Percentiles rank a stretch among this genome's conserved stretches.
Evolutionary conservation across 2,329 filamentous ascomycete species (phyloP).

Genomic region (Penicillium sp.): DNA sequence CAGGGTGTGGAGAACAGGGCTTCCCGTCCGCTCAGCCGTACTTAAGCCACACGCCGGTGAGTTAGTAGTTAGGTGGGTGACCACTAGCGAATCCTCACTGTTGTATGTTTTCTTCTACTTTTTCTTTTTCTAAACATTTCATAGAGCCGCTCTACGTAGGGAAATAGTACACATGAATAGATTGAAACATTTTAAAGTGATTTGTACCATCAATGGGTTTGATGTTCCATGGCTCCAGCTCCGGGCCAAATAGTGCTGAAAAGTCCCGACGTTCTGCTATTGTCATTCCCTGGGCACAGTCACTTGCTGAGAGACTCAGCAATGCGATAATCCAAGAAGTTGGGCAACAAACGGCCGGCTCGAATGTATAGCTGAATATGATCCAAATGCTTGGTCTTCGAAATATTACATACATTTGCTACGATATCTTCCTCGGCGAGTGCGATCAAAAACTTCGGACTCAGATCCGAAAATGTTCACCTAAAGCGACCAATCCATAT

Average conservation of each 20-base stretch:
- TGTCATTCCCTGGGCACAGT: slow-evolving; percentile 3
- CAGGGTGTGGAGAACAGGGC: too few relatives aligned
- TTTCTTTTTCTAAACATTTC: too few relatives aligned
- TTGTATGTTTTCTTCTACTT: too few relatives aligned
- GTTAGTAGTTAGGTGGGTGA: too few relatives aligned
- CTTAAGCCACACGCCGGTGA: too few relatives aligned
- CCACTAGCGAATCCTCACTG: too few relatives aligned
- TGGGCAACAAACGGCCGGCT: slow-evolving; percentile 2
- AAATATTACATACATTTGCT: background rate
- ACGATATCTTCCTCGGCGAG: slow-evolving; percentile 4
- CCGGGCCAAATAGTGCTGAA: background rate
- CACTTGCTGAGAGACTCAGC: slow-evolving; percentile 1
- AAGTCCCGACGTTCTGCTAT: slow-evolving; percentile 1
- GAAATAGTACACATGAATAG: too few relatives aligned
- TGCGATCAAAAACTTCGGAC: slow-evolving; percentile 1
- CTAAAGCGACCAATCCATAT: slow-evolving; percentile 1
- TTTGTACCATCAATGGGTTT: too few relatives aligned
- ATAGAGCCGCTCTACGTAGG: too few relatives aligned
- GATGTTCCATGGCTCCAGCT: too few relatives aligned
- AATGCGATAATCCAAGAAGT: background rate
- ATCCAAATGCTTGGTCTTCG: slow-evolving; percentile 3
- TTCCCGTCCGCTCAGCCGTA: too few relatives aligned
- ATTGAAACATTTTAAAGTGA: too few relatives aligned
- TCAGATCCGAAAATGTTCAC: slow-evolving; percentile 1
- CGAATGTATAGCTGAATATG: slow-evolving; percentile 1